Evolutionary conservation across 306 rosid genomes (phyloP), one percentile per base, ranked within the genome.

Genomic region (Trifolium repens): DNA sequence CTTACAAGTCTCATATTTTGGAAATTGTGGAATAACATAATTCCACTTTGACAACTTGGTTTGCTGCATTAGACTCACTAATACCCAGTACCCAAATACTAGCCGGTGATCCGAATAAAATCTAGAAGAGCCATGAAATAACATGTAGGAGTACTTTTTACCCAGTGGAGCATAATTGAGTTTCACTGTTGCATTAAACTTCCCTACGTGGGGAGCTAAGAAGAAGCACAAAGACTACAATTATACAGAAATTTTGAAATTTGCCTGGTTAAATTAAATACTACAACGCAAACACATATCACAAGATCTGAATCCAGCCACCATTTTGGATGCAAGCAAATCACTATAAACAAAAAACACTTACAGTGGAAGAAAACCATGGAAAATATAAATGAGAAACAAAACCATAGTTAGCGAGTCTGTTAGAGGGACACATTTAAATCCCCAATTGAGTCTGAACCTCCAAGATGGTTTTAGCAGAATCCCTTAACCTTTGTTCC

Each of bases 391-490:
- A 55, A 66, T 19, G 30, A 44, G 8, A 50, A 57, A 32, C 26
- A 3, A 22, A 46, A 61, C 58, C 52, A 1, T 14, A 32, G 67
- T 32, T n/a, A 58, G 37, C 16, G 19, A 15, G 16, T 46, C 52
- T 30, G 40, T 40, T 14, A 34, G 19, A 62, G 30, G 19, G 24
- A n/a, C 55, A 69, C 30, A 37, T 5, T 63, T 84, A 91, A 5
- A 93, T 32, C 9, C 77, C 93, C 82, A 93, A 81, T 75, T 91
- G 89, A 52, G 24, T 5, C 65, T 89, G 98, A 47, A 88, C 72
- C 12, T 93, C 87, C 17, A 79, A 62, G 60, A 93, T 85, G 83
- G 97, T 84, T 16, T 13, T 83, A 15, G 98, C 97, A 0, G 97
- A 93, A 47, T 91, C 85, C 30, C 81, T 79, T 2, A 93, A 86